Evolutionary conservation across 768 basidiomycete genomes (phyloP).

Genomic region (Lactifluus volemus): DNA sequence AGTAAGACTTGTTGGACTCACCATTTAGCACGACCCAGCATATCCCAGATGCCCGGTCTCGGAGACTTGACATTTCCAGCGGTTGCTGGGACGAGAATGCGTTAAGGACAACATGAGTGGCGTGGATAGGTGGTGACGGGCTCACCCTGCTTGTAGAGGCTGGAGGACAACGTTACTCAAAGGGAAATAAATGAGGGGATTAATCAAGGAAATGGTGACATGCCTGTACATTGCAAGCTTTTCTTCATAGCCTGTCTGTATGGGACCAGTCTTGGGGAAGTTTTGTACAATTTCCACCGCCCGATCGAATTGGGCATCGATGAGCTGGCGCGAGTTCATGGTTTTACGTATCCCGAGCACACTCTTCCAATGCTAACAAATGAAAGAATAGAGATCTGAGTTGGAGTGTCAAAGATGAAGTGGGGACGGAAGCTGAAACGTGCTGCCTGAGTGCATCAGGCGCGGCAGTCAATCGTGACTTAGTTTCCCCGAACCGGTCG

Average conservation of each 20-base stretch:
- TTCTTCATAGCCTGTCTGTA: slow-evolving; percentile 93
- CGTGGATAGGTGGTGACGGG: background rate
- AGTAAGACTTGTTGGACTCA: slow-evolving; percentile 27
- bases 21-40: slow-evolving; percentile 93
- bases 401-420: background rate
- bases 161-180: slow-evolving; percentile 23
- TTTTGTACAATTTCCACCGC: slow-evolving; percentile 92
- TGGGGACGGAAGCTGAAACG: background rate
- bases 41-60: slow-evolving; percentile 83
- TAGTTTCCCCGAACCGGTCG: background rate
- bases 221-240: slow-evolving; percentile 91
- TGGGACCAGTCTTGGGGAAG: slow-evolving; percentile 87
- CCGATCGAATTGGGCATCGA: slow-evolving; percentile 83
- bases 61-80: slow-evolving; percentile 75
- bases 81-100: slow-evolving; percentile 48
- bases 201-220: slow-evolving; percentile 17
- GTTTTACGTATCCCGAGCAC: background rate
- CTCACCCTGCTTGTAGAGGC: slow-evolving; percentile 89
- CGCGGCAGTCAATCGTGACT: background rate
- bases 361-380: background rate
- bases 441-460: background rate
- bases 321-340: slow-evolving; percentile 59
- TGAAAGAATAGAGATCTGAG: background rate
- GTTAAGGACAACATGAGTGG: background rate
- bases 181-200: background rate